These are phyloP conservation scores for Nepenthes gracilis DNA, from an alignment of 148 eudicot species.

Conservation along the genomic window DNA sequence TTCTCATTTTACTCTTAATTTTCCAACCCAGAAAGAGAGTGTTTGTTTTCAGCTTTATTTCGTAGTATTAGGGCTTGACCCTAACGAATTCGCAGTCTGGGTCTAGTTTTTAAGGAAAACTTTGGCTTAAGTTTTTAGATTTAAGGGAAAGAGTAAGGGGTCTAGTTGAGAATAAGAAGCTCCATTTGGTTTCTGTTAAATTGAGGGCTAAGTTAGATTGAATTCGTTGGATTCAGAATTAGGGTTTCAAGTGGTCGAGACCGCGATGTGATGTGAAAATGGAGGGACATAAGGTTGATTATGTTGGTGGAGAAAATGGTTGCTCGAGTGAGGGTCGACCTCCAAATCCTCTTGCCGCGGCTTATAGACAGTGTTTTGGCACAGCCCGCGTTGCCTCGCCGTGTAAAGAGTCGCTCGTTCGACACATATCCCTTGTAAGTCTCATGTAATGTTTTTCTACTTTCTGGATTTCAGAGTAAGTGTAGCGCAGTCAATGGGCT, in stretches of 20 bases:
- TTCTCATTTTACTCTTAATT: no score
- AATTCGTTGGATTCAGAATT: constrained; percentile 6
- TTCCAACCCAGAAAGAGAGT: no score
- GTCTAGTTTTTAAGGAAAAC: no score
- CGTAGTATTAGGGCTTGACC: neutral
- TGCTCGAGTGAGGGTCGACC: constrained; percentile 44
- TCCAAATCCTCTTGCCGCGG: constrained; percentile 38
- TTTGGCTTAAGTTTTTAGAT: neutral
- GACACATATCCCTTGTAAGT: constrained; percentile 70
- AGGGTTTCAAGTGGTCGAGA: constrained; percentile 10
- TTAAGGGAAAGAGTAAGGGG: neutral
- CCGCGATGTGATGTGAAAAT: constrained; percentile 37
- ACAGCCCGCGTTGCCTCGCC: constrained; percentile 14
- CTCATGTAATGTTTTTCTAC: neutral
- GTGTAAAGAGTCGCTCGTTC: constrained; percentile 41
- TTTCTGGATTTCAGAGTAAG: neutral
- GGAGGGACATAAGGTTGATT: constrained; percentile 36
- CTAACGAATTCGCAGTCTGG: neutral
- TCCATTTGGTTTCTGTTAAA: neutral
- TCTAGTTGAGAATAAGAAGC: neutral
- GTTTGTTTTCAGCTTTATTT: neutral
- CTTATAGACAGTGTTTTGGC: constrained; percentile 30
- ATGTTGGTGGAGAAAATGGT: constrained; percentile 29
- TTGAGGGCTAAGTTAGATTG: neutral
- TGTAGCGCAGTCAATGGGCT: no score